Evolutionary conservation across 208 protist genomes (phyloP).

Genomic region (Histomonas meleagridis): DNA sequence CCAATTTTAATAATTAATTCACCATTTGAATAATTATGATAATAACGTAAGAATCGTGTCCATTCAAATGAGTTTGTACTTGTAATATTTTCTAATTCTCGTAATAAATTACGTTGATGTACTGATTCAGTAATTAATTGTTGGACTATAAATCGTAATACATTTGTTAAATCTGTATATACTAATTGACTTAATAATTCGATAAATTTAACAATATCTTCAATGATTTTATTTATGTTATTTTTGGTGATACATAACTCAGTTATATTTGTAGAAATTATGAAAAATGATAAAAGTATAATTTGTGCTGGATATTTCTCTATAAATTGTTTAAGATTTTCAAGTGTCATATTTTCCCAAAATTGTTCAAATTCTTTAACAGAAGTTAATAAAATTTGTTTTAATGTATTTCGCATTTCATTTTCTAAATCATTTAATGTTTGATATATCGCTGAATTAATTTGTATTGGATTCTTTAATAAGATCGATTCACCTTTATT

Average conservation of each 20-base stretch:
- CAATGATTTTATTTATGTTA: not conserved
- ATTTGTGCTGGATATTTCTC: conserved; percentile 38
- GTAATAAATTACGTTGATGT: conserved; percentile 83
- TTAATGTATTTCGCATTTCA: conserved; percentile 35
- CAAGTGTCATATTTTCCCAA: conserved; percentile 9
- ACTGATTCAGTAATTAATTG: conserved; percentile 89
- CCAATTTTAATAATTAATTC: conserved; percentile 35
- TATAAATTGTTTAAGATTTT: conserved; percentile 11
- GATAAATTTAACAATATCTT: conserved; percentile 36
- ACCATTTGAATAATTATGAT: not conserved
- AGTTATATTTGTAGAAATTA: not conserved
- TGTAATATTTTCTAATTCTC: conserved; percentile 57
- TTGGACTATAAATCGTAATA: conserved; percentile 40
- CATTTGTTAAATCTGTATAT: conserved; percentile 1
- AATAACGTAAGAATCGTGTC: conserved; percentile 29
- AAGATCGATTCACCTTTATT: conserved; percentile 74
- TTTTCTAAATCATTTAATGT: conserved; percentile 36
- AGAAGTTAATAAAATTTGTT: not conserved
- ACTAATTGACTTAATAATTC: not conserved
- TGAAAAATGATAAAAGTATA: not conserved
- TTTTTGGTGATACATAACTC: not conserved
- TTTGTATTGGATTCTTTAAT: conserved; percentile 57
- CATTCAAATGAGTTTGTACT: conserved; percentile 13
- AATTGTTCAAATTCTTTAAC: not conserved
- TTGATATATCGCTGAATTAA: conserved; percentile 31